A percentile compares a stretch with the other conserved stretches of the same genome.
Evolutionary conservation across 2,329 filamentous ascomycete genomes (phyloP).

Genomic region (Monilinia aucupariae): DNA sequence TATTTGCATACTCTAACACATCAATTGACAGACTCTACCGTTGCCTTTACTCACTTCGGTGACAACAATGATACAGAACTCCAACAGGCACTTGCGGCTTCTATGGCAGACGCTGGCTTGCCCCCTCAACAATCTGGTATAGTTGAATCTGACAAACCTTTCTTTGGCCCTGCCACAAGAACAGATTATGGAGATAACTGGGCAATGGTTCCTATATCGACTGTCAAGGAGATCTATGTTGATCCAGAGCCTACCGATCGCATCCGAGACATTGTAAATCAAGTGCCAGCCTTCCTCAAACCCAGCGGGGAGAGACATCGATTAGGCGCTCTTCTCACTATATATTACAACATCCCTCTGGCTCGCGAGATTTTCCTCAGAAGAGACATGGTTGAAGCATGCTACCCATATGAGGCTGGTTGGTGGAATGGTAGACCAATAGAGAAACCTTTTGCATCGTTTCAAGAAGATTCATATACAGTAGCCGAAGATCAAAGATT

Average conservation of each 20-base stretch:
- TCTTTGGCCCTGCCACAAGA: conserved; percentile 57
- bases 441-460: conserved; percentile 17
- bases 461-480: conserved; percentile 20
- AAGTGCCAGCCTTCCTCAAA: conserved; percentile 49
- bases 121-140: conserved; percentile 49
- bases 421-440: conserved; percentile 60
- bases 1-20: neutral
- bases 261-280: conserved; percentile 40
- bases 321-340: conserved; percentile 51
- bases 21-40: conserved; percentile 24
- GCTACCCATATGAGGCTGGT: conserved; percentile 51
- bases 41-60: conserved; percentile 25
- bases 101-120: conserved; percentile 47
- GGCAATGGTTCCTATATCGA: conserved; percentile 49
- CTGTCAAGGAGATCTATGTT: conserved; percentile 31
- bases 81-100: conserved; percentile 51
- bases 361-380: conserved; percentile 51
- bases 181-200: conserved; percentile 52
- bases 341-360: conserved; percentile 55
- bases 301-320: conserved; percentile 37
- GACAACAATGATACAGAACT: conserved; percentile 47
- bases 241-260: conserved; percentile 37
- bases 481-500: conserved; percentile 43
- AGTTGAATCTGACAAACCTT: conserved; percentile 37
- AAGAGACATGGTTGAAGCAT: conserved; percentile 39